phyloP scores from a whole-genome alignment of 202 grass and related monocot species.

The Schoenoplectus tabernaemontani region DNA sequence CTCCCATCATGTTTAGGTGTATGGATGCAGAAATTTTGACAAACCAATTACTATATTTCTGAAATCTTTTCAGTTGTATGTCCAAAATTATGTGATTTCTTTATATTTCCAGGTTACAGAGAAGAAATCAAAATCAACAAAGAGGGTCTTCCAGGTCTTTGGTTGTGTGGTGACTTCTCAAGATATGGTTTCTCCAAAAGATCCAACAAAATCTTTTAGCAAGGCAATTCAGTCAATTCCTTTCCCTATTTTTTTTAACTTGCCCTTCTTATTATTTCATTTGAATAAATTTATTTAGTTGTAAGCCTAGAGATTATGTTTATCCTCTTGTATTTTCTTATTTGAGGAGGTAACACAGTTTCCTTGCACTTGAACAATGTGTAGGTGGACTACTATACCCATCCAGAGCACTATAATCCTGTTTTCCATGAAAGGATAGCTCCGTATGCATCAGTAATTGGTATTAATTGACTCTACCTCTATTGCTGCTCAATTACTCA shows the following conservation, averaged over 20 bases:
- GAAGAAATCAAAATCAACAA: slow-evolving; percentile 51
- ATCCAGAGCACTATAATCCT: slow-evolving; percentile 72
- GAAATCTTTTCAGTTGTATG: slow-evolving; percentile 12
- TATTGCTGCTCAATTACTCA: neutral
- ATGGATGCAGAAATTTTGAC: neutral
- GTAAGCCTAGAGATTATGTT: neutral
- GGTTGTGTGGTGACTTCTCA: slow-evolving; percentile 67
- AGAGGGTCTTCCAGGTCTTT: slow-evolving; percentile 74
- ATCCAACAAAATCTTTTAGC: slow-evolving; percentile 56
- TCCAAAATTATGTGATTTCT: neutral
- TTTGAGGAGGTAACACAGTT: neutral
- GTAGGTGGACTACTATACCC: slow-evolving; percentile 83
- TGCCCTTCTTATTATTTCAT: slow-evolving; percentile 10
- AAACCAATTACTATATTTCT: neutral
- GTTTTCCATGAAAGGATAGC: slow-evolving; percentile 91
- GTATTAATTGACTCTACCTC: slow-evolving; percentile 30
- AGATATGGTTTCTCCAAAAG: slow-evolving; percentile 87
- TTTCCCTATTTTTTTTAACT: neutral
- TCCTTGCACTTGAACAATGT: slow-evolving; percentile 16
- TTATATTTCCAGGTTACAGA: slow-evolving; percentile 37
- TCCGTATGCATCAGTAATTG: slow-evolving; percentile 79
- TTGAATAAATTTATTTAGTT: slow-evolving; percentile 2
- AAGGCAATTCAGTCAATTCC: slow-evolving; percentile 53
- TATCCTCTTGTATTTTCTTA: neutral
- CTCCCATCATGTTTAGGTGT: neutral